Percentiles rank a stretch among this genome's conserved stretches.
Conservation (phyloP, 2,329 filamentous ascomycete species). For the Juglanconis juglandina region DNA sequence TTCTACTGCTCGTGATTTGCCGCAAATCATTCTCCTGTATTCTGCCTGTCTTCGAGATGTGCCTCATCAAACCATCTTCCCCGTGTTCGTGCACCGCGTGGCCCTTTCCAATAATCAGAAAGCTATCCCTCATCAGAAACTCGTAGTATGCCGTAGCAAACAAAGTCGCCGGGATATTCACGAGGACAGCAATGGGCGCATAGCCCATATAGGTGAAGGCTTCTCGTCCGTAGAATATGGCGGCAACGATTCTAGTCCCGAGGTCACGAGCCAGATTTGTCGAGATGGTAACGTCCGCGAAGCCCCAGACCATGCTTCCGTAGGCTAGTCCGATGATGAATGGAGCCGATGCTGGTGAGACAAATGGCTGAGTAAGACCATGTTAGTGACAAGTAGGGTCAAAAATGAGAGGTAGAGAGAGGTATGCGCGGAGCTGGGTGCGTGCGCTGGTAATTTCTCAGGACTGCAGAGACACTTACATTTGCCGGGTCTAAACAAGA, state of each 20-base stretch:
- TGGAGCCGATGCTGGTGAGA: conserved; percentile 43
- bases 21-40: conserved; percentile 22
- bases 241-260: conserved; percentile 56
- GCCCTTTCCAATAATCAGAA: conserved; percentile 48
- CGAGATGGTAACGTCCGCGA: conserved; percentile 50
- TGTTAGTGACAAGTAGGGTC: neutral
- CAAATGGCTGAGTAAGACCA: conserved; percentile 37
- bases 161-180: conserved; percentile 55
- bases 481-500: conserved; percentile 55
- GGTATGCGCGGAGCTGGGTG: no score
- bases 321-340: conserved; percentile 56
- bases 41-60: conserved; percentile 36
- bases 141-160: conserved; percentile 55
- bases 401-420: neutral
- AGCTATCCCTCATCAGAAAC: conserved; percentile 49
- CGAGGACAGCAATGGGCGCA: conserved; percentile 50
- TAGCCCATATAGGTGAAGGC: conserved; percentile 41
- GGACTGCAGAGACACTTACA: conserved; percentile 7
- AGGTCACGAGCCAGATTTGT: conserved; percentile 58
- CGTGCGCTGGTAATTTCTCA: neutral
- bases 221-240: conserved; percentile 53
- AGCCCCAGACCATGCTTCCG: conserved; percentile 53
- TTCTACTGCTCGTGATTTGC: conserved; percentile 5
- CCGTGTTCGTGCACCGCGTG: conserved; percentile 48
- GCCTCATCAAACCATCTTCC: conserved; percentile 45